Conservation (phyloP, 2,329 filamentous ascomycete genomes). For the Xylaria sp. region DNA sequence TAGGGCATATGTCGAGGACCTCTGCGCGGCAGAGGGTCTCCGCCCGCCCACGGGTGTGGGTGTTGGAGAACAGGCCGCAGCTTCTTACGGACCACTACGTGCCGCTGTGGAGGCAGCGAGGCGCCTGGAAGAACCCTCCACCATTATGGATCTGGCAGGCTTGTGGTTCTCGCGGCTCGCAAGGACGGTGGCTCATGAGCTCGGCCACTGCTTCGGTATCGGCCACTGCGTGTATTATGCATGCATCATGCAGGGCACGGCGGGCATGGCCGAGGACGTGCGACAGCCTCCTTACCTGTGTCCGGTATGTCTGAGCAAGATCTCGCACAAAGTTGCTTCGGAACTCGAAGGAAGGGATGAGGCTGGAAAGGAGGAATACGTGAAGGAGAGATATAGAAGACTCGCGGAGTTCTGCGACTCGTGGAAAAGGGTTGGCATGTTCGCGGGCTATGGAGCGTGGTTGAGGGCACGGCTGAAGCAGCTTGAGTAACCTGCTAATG, state of each 20-base stretch:
- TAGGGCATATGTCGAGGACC: conserved; percentile 47
- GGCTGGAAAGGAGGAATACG: conserved; percentile 24
- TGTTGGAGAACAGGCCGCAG: neutral
- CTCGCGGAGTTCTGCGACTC: conserved; percentile 46
- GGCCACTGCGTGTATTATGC: conserved; percentile 68
- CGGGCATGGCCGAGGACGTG: conserved; percentile 58
- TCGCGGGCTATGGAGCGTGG: conserved; percentile 51
- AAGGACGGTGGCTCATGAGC: conserved; percentile 64
- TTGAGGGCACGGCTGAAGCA: conserved; percentile 36
- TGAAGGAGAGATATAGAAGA: conserved; percentile 43
- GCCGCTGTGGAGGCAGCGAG: conserved; percentile 39
- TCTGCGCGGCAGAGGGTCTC: conserved; percentile 36
- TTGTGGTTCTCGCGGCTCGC: conserved; percentile 62
- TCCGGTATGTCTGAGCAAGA: conserved; percentile 60
- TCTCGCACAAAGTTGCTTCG: conserved; percentile 41
- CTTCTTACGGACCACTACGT: conserved; percentile 6
- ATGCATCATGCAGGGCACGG: conserved; percentile 65
- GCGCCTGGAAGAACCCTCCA: conserved; percentile 22
- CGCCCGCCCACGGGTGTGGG: neutral
- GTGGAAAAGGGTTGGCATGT: conserved; percentile 46
- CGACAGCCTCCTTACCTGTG: conserved; percentile 67
- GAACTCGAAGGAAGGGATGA: conserved; percentile 24
- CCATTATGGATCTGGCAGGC: conserved; percentile 36
- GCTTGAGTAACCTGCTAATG: conserved; percentile 1
- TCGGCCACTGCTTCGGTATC: conserved; percentile 69